Evolutionary conservation across 805 yeast genomes (phyloP).

Genomic region (Yarrowia sp.): DNA sequence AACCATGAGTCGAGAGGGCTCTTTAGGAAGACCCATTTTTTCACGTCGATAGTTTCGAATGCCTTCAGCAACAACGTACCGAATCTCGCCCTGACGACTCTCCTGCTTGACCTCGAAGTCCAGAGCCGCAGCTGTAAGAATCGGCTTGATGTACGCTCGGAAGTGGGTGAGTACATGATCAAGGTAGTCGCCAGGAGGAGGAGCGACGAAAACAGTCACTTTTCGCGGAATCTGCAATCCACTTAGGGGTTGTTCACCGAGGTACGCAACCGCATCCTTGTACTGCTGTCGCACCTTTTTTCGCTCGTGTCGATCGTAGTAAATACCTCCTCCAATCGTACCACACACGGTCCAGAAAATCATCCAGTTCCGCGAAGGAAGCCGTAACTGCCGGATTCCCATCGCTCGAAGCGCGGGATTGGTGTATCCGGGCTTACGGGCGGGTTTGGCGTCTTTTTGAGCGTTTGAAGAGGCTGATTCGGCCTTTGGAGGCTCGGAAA

Average conservation of each 20-base stretch:
- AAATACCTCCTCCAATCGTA: conserved; percentile 66
- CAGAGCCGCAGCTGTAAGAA: conserved; percentile 76
- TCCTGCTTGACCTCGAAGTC: conserved; percentile 79
- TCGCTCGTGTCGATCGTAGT: conserved; percentile 77
- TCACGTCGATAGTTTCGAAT: conserved; percentile 66
- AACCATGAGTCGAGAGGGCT: conserved; percentile 6
- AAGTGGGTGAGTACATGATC: conserved; percentile 72
- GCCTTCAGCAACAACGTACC: conserved; percentile 76
- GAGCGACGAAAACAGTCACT: conserved; percentile 80
- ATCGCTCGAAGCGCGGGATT: conserved; percentile 46
- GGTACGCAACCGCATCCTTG: conserved; percentile 56
- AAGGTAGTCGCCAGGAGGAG: conserved; percentile 93
- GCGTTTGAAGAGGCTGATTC: background rate
- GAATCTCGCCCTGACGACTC: conserved; percentile 83
- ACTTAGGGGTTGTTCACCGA: conserved; percentile 49
- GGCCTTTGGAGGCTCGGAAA: background rate
- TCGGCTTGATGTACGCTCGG: conserved; percentile 79
- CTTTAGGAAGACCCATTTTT: conserved; percentile 35
- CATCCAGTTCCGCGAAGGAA: conserved; percentile 92
- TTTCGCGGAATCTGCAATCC: conserved; percentile 64
- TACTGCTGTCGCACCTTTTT: conserved; percentile 60
- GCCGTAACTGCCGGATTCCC: conserved; percentile 74
- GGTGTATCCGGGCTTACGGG: conserved; percentile 26
- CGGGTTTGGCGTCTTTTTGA: background rate
- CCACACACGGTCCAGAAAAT: conserved; percentile 77